phyloP scores from a whole-genome alignment of 306 rosid genomes.

The Prunus salicina region DNA sequence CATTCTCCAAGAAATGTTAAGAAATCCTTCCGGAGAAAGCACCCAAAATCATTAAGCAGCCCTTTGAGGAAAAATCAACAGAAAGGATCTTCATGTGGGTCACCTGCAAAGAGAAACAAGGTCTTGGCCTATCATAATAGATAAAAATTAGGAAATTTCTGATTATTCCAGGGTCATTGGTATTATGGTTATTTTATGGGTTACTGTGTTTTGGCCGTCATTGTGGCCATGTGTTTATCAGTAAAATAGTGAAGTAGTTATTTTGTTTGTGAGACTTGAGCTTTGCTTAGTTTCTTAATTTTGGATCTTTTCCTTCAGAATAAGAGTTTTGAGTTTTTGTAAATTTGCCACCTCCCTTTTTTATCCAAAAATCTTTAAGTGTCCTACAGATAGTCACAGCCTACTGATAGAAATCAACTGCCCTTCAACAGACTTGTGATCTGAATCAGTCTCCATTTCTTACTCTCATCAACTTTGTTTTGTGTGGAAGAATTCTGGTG shows the following conservation, averaged over 20 bases:
- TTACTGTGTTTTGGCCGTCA: neutral
- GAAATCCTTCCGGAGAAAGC: slow-evolving; percentile 31
- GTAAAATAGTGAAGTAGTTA: neutral
- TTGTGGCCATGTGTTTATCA: neutral
- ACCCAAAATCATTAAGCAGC: slow-evolving; percentile 33
- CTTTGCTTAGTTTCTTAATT: neutral
- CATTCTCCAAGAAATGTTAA: slow-evolving; percentile 25
- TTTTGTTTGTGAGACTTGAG: neutral
- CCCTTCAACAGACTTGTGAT: neutral
- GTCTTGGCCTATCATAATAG: slow-evolving; percentile 19
- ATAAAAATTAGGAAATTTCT: neutral
- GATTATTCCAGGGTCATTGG: neutral
- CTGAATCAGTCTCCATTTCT: neutral
- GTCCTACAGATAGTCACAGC: no score
- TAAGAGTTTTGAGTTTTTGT: neutral
- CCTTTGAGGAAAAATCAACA: slow-evolving; percentile 45
- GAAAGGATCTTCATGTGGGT: slow-evolving; percentile 27
- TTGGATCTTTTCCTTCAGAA: neutral
- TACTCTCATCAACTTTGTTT: neutral
- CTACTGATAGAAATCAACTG: neutral
- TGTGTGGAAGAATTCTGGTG: neutral
- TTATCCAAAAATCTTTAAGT: neutral
- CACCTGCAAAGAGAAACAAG: slow-evolving; percentile 42
- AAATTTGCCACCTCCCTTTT: neutral
- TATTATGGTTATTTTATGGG: neutral